Percentiles rank a stretch among this genome's conserved stretches.
phyloP scores from a whole-genome alignment of 2,329 filamentous ascomycete genomes.

The Colletotrichum tropicicola region DNA sequence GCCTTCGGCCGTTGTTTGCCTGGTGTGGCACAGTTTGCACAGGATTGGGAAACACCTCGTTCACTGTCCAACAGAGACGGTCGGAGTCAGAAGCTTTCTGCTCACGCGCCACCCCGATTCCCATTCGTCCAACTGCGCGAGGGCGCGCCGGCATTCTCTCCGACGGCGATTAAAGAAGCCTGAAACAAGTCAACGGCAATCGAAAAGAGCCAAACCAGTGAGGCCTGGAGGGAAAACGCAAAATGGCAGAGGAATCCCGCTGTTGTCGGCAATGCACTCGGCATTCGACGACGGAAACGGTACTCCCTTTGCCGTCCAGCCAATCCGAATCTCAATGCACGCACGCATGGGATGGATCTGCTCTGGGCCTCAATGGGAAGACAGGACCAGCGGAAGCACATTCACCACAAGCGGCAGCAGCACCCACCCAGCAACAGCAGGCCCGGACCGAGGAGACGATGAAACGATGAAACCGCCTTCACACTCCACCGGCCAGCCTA shows the following conservation, averaged over 20 bases:
- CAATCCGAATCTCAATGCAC: background rate
- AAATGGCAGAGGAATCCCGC: background rate
- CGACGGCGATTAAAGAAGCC: constrained; percentile 9
- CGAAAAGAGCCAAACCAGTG: background rate
- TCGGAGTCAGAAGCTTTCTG: constrained; percentile 3
- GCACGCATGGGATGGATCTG: background rate
- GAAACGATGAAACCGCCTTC: background rate
- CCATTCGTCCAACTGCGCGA: background rate
- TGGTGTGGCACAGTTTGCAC: background rate
- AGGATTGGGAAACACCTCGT: background rate
- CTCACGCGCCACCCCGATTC: background rate
- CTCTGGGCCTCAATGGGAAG: background rate
- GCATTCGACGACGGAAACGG: background rate
- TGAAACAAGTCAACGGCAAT: constrained; percentile 22
- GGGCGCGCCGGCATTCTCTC: background rate
- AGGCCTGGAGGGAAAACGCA: background rate
- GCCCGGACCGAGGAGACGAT: background rate
- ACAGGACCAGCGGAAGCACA: background rate
- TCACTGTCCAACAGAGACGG: constrained; percentile 3
- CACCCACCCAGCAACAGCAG: background rate
- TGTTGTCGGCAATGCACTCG: constrained; percentile 5
- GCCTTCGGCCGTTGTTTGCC: too few species aligned
- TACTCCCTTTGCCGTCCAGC: background rate
- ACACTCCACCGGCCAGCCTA: too few species aligned
- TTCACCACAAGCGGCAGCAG: background rate